phyloP scores from a whole-genome alignment of 1,284 basidiomycete species.

The Fistulinella cinereoalba region DNA sequence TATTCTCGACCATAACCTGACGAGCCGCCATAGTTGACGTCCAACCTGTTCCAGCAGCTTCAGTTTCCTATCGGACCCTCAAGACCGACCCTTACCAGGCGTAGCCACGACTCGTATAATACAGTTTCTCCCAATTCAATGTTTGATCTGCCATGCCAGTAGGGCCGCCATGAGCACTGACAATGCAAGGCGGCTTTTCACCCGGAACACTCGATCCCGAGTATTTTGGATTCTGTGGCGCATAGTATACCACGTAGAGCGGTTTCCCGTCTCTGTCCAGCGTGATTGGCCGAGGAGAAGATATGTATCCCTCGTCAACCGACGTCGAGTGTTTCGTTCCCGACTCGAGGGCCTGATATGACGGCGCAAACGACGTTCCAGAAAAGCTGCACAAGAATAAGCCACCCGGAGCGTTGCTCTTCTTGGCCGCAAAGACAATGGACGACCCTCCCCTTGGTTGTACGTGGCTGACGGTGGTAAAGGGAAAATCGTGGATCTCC shows the following conservation, averaged over 20 bases:
- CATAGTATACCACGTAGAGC: too few relatives aligned
- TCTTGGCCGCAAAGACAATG: slow-evolving; percentile 27
- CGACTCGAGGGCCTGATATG: slow-evolving; percentile 25
- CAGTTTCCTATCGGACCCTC: neutral
- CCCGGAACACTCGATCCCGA: too few relatives aligned
- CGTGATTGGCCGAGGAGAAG: too few relatives aligned
- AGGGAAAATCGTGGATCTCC: slow-evolving; percentile 42
- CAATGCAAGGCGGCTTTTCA: too few relatives aligned
- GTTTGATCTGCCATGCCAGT: too few relatives aligned
- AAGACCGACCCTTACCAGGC: slow-evolving; percentile 21
- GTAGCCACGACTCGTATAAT: too few relatives aligned
- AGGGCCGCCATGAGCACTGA: too few relatives aligned
- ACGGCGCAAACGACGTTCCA: slow-evolving; percentile 18
- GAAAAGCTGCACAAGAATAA: slow-evolving; percentile 23
- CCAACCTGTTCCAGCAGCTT: slow-evolving; percentile 22
- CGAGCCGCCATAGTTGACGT: slow-evolving; percentile 33
- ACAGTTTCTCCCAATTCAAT: too few relatives aligned
- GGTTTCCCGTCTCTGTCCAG: too few relatives aligned
- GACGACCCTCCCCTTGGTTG: slow-evolving; percentile 33
- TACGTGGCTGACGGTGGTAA: slow-evolving; percentile 44
- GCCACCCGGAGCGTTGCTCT: slow-evolving; percentile 27
- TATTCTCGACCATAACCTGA: slow-evolving; percentile 34
- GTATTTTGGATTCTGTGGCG: too few relatives aligned
- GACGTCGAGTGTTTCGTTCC: slow-evolving; percentile 5
- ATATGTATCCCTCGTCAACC: too few relatives aligned